A percentile compares a stretch with the other conserved stretches of the same genome.
Conservation (phyloP, 2,329 filamentous ascomycete genomes). For the Coniochaeta sp. region DNA sequence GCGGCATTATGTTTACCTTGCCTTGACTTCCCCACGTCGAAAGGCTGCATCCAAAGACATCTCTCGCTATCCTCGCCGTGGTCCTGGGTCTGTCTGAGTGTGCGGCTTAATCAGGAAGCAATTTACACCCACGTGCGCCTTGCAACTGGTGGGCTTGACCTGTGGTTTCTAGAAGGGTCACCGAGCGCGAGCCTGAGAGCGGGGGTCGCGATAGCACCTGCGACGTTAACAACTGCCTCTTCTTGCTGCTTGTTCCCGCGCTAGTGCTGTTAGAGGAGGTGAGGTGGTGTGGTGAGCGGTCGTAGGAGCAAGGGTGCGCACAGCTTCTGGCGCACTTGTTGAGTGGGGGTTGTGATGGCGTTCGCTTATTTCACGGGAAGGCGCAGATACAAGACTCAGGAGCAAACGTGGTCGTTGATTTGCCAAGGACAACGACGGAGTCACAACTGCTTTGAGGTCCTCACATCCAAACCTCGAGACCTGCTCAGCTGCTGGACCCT, state of each 20-base stretch:
- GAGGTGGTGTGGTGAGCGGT: background rate
- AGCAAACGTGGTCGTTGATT: background rate
- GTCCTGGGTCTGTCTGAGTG: background rate
- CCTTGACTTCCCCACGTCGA: background rate
- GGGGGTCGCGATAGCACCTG: background rate
- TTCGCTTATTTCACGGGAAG: background rate
- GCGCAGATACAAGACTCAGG: background rate
- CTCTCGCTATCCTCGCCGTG: background rate
- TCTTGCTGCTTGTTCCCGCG: background rate
- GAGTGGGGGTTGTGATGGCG: background rate
- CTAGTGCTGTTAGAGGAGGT: background rate
- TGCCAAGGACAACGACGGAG: no score
- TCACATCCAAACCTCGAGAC: background rate
- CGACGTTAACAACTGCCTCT: background rate
- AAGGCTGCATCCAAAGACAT: background rate
- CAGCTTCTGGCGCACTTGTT: background rate
- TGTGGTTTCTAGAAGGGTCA: background rate
- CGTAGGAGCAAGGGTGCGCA: background rate
- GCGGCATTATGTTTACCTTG: background rate
- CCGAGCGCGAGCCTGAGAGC: background rate
- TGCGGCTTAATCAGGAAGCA: background rate
- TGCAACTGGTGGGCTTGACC: background rate
- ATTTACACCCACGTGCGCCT: background rate
- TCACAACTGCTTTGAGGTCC: background rate
- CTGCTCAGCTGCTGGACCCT: background rate